These are phyloP conservation scores for Mortierella alpina DNA, from an alignment of 192 early-diverging fungal species.

Conservation along the genomic window DNA sequence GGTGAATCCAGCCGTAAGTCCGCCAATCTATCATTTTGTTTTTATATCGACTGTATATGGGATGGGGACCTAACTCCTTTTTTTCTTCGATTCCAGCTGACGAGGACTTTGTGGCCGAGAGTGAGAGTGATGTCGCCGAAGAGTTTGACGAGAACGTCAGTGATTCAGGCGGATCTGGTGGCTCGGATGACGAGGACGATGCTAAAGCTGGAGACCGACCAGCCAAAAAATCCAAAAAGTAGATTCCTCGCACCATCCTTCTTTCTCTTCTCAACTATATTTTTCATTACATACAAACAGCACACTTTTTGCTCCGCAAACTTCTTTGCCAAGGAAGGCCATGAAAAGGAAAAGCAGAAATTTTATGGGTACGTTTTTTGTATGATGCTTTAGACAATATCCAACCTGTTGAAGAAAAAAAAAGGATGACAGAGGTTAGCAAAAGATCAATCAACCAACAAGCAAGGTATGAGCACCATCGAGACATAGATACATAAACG, in stretches of 20 bases:
- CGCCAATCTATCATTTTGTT: conserved; percentile 4
- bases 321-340: not conserved
- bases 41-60: not conserved
- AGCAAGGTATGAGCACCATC: not conserved
- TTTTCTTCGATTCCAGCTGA: conserved; percentile 64
- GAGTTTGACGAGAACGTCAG: conserved; percentile 77
- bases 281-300: not conserved
- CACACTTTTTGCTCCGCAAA: not conserved
- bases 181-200: conserved; percentile 16
- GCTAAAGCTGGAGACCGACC: conserved; percentile 21
- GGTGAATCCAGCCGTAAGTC: conserved; percentile 69
- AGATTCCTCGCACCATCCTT: not conserved
- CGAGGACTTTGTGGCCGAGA: conserved; percentile 89
- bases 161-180: conserved; percentile 32
- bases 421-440: not conserved
- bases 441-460: not conserved
- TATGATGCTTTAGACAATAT: conserved; percentile 31
- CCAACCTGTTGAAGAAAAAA: conserved; percentile 18
- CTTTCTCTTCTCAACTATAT: not conserved
- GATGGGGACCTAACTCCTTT: not conserved
- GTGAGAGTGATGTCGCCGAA: conserved; percentile 81
- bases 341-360: not conserved
- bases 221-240: conserved; percentile 49
- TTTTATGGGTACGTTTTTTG: not conserved
- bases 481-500: conserved; percentile 10